Evolutionary conservation across 2,329 filamentous ascomycete genomes (phyloP).

Genomic region (Stagonosporopsis cucurbitacearum): DNA sequence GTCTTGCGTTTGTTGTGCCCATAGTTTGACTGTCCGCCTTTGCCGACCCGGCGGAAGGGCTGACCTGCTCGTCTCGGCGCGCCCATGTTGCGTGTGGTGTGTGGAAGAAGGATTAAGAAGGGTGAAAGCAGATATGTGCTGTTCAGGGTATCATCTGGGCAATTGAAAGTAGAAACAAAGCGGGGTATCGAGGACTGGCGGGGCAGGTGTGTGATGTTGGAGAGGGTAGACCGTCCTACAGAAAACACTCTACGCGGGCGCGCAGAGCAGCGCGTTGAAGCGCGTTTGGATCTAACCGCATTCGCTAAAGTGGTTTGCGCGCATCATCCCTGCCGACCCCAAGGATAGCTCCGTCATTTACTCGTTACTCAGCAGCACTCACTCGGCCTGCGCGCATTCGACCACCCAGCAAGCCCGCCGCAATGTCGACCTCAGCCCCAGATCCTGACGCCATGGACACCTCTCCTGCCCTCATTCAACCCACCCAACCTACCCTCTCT

Average conservation of each 20-base stretch:
- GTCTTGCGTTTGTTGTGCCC: slow-evolving; percentile 71
- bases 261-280: slow-evolving; percentile 26
- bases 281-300: slow-evolving; percentile 19
- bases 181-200: slow-evolving; percentile 23
- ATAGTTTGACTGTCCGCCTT: slow-evolving; percentile 50
- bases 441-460: slow-evolving; percentile 16
- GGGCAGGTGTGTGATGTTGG: slow-evolving; percentile 19
- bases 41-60: slow-evolving; percentile 53
- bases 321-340: neutral
- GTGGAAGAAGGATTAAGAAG: slow-evolving; percentile 25
- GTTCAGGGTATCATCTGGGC: slow-evolving; percentile 42
- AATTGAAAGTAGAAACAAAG: slow-evolving; percentile 25
- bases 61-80: slow-evolving; percentile 52
- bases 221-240: slow-evolving; percentile 13
- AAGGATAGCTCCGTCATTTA: neutral
- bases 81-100: slow-evolving; percentile 47
- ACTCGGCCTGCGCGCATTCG: neutral
- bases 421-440: slow-evolving; percentile 24
- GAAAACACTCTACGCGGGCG: slow-evolving; percentile 28
- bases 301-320: slow-evolving; percentile 37
- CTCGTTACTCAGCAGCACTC: neutral
- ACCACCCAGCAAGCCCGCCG: neutral
- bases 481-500: slow-evolving; percentile 4
- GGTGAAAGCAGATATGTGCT: slow-evolving; percentile 32
- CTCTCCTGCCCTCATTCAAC: neutral